phyloP scores from a whole-genome alignment of 2,329 filamentous ascomycete genomes.

The Apiospora sp. region DNA sequence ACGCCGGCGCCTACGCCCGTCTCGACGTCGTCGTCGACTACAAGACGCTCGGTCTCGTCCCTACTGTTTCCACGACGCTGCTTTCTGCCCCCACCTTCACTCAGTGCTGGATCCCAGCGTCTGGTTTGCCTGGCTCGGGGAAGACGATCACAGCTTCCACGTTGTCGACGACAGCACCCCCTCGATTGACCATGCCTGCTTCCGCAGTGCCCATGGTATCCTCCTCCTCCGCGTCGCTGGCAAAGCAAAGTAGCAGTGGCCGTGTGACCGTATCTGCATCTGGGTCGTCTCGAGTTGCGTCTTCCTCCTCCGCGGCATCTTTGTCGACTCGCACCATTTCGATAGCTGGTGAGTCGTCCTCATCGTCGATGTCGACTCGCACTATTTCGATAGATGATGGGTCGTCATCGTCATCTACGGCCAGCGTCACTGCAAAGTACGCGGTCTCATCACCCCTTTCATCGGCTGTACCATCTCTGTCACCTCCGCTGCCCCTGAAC shows the following conservation, averaged over 20 bases:
- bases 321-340: neutral
- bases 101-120: constrained; percentile 39
- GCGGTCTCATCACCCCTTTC: neutral
- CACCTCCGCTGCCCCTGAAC: neutral
- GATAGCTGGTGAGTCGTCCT: neutral
- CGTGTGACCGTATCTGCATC: neutral
- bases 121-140: neutral
- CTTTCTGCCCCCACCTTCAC: constrained; percentile 47
- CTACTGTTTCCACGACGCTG: constrained; percentile 52
- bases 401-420: neutral
- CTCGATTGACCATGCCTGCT: neutral
- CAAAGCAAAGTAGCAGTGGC: neutral
- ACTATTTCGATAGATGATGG: neutral
- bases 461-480: neutral
- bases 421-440: neutral
- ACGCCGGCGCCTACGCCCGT: constrained; percentile 36
- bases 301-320: neutral
- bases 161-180: neutral
- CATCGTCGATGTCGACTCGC: too few relatives aligned
- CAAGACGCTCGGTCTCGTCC: constrained; percentile 50
- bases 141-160: neutral
- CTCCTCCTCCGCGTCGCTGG: neutral
- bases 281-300: neutral
- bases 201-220: neutral
- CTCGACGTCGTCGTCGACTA: constrained; percentile 26